Base-by-base conservation (phyloP, 1,284 basidiomycete genomes). In the Puccinia hordei region DNA sequence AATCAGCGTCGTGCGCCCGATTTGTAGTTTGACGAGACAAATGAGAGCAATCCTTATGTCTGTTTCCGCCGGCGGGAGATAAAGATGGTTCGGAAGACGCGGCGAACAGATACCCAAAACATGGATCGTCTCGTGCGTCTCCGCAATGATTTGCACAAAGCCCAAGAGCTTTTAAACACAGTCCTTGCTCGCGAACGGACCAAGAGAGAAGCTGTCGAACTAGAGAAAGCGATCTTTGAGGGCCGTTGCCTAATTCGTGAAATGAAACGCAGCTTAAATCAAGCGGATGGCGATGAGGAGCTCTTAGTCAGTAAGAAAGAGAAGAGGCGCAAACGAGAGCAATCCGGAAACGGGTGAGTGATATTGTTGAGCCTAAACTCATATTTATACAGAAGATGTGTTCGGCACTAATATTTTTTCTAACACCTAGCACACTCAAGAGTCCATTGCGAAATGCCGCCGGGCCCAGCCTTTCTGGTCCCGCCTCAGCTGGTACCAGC, bases 31-130 rank as follows among this genome's bases (percentile, higher is more conserved):
- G 95, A 99, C 86, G 96, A 98, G 87, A 90, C 92, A 51, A 96
- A 98, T 86, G 91, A 92, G 74, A 95, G 94, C 81, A 95, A 98
- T 85, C 97, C 97, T 0, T 99, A 98, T 83, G 94, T 98, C 73
- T 99, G 97, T 87, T 99, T 99, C 89, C 91, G 97, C 57, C 90
- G 96, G 77, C 91, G 95, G 81, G 96, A 99, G 85, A 92, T 93
- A 85, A 98, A 98, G 85, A 91, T 93, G 17, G 90, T 94, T 33
- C 91, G 96, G 81, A 98, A 99, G 87, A 99, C 96, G 0, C 91
- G 95, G 33, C 91, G 93, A 12, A 92, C 92, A 0, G 94, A 97
- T 84, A 91, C 91, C 22, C 91, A 92, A 1, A 93, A 92, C 30
- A 92, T 94, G 15, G 95, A 97, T 83, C 93, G 93, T 83, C 89